phyloP scores from a whole-genome alignment of 768 basidiomycete species.

The Xerocomellus intermedius region DNA sequence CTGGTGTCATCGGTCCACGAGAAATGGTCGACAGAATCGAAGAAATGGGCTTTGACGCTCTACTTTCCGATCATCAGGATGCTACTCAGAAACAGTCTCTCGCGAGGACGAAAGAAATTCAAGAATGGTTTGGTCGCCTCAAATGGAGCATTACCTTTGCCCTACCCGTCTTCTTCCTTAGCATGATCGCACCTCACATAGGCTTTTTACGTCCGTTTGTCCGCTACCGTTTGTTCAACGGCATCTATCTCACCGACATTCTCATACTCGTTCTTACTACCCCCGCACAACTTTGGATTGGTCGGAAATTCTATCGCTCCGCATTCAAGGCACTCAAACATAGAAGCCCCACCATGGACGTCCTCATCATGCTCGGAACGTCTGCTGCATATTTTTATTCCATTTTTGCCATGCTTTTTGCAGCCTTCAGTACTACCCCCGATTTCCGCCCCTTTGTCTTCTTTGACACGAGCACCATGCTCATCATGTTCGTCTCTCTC shows the following conservation, averaged over 20 bases:
- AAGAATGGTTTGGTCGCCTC: conserved; percentile 85
- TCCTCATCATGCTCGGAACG: conserved; percentile 93
- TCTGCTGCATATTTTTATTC: conserved; percentile 95
- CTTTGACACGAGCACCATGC: conserved; percentile 99
- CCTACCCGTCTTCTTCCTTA: conserved; percentile 89
- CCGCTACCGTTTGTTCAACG: conserved; percentile 51
- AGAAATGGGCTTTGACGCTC: conserved; percentile 88
- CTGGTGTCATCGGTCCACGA: conserved; percentile 68
- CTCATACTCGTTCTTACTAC: conserved; percentile 76
- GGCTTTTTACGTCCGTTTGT: conserved; percentile 56
- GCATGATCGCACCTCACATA: conserved; percentile 79
- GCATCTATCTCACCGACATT: conserved; percentile 80
- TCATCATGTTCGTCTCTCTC: conserved; percentile 94
- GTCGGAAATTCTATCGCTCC: conserved; percentile 79
- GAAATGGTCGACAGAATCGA: conserved; percentile 86
- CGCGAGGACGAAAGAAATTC: conserved; percentile 85
- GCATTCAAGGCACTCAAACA: conserved; percentile 93
- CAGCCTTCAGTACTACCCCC: conserved; percentile 60
- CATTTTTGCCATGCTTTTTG: conserved; percentile 61
- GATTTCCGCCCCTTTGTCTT: conserved; percentile 83
- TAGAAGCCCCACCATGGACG: conserved; percentile 93
- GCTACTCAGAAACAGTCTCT: conserved; percentile 84
- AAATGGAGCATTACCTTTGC: conserved; percentile 74
- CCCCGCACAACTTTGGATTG: conserved; percentile 92
- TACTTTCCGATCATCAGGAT: conserved; percentile 77